Base-by-base conservation (phyloP, 1,139 yeast genomes). In the Saccharomyces hybrid region DNA sequence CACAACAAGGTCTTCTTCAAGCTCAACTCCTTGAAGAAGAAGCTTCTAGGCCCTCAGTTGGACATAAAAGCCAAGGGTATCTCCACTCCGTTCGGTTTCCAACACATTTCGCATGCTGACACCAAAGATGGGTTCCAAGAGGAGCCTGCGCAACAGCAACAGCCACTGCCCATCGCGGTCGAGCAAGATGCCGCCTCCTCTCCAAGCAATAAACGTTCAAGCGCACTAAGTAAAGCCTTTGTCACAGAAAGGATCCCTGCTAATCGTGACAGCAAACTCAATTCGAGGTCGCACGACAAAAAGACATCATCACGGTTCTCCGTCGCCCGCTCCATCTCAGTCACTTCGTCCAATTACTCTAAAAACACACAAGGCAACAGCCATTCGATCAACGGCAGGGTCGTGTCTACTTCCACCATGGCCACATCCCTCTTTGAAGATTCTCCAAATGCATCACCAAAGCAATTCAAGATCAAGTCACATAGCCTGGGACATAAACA, bases 91-190 rank as follows among this genome's bases (percentile, higher is more conserved):
- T 67, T 58, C 53, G 62, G 57, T 34, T 66, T 67, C 55, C 69
- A 64, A 51, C 71, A 67, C 58, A 66, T 67, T 11, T 64, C 69
- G 2, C 71, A 67, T 53, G 70, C 70, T 2, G 60, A 62, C 51
- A 58, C 61, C 26, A 59, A 51, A 31, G 14, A 38, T 4, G 44
- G 44, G 11, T 38, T 38, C 44, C 24, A 38, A 4, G 44, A 19
- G 7, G 24, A 38, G 26, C 44, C 26, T 6, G 26, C 1, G 6
- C 26, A 24, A 24, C 26, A 24, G 6, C 26, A 24, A 24, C 26
- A 24, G 24, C 9, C 44, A 19, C 7, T 16, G 24, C 24, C 44
- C 44, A 38, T 24, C 6, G 24, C 9, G 6, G 19, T 16, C 11
- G n/a, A 38, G n/a, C 21, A 38, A 11, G 44, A 38, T 2, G 16